Conservation (phyloP, 345 rosid genomes). For the Sapria himalayana region DNA sequence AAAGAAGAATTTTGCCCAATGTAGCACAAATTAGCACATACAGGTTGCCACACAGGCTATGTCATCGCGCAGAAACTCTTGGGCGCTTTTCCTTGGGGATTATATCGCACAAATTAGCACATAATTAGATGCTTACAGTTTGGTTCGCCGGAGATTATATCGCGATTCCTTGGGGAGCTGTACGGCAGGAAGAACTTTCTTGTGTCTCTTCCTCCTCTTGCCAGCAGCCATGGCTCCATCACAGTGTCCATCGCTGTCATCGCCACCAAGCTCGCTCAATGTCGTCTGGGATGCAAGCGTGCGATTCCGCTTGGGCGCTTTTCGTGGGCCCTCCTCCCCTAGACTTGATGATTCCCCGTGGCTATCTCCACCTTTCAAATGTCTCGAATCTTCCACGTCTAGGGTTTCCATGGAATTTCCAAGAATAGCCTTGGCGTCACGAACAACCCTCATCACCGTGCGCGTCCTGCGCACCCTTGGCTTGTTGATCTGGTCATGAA, state of each 20-base stretch:
- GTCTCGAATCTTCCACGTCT: constrained; percentile 28
- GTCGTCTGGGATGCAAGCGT: constrained; percentile 28
- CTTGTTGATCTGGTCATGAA: constrained; percentile 35
- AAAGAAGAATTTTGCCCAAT: too few species aligned
- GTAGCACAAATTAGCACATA: too few species aligned
- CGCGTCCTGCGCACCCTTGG: constrained; percentile 39
- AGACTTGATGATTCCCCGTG: constrained; percentile 32
- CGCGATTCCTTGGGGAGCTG: constrained; percentile 23
- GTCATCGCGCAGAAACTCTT: too few species aligned
- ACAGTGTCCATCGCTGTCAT: constrained; percentile 47
- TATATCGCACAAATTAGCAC: too few species aligned
- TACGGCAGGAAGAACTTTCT: constrained; percentile 22
- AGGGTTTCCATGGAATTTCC: constrained; percentile 35
- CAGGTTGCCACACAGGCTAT: too few species aligned
- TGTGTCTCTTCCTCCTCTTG: constrained; percentile 42
- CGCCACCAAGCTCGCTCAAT: constrained; percentile 35
- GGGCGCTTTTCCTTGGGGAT: too few species aligned
- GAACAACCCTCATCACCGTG: constrained; percentile 57
- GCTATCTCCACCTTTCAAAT: constrained; percentile 25
- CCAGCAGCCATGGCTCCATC: constrained; percentile 41
- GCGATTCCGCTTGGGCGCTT: constrained; percentile 41
- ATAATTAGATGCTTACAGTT: constrained; percentile 46
- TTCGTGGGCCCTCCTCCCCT: constrained; percentile 26
- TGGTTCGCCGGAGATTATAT: constrained; percentile 61
- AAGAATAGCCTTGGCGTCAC: constrained; percentile 49